A percentile compares a stretch with the other conserved stretches of the same genome.
These are phyloP conservation scores for Kodamaea kaohsiungensis DNA, from an alignment of 805 yeast species.

Conservation along the genomic window DNA sequence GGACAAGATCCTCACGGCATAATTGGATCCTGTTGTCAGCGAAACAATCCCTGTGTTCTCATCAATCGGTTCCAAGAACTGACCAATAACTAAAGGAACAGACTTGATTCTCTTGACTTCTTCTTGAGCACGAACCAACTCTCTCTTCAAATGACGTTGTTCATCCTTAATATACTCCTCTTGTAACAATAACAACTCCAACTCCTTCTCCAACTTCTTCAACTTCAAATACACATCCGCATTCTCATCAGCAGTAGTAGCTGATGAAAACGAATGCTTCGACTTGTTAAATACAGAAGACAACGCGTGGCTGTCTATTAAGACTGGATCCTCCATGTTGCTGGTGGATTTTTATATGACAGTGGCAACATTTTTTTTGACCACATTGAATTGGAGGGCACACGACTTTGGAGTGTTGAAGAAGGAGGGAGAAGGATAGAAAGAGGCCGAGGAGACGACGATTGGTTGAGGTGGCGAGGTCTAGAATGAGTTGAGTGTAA, in stretches of 20 bases:
- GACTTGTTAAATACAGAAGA: slow-evolving; percentile 7
- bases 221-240: slow-evolving; percentile 78
- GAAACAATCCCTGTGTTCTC: slow-evolving; percentile 96
- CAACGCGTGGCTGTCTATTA: slow-evolving; percentile 13
- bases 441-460: too few relatives aligned
- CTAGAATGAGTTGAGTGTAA: too few relatives aligned
- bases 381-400: background rate
- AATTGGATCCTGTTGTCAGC: slow-evolving; percentile 96
- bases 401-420: background rate
- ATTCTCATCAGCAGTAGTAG: slow-evolving; percentile 28
- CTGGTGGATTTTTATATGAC: background rate
- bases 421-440: background rate
- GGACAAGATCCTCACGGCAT: slow-evolving; percentile 91
- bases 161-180: slow-evolving; percentile 98
- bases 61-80: slow-evolving; percentile 95
- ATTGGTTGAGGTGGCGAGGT: too few relatives aligned
- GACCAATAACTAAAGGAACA: slow-evolving; percentile 97
- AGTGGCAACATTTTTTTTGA: slow-evolving; percentile 5
- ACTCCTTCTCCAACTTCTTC: slow-evolving; percentile 87
- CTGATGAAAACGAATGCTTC: slow-evolving; percentile 6
- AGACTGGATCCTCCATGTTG: slow-evolving; percentile 18
- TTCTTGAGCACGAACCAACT: slow-evolving; percentile 94
- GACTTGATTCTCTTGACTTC: slow-evolving; percentile 97
- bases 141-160: slow-evolving; percentile 93
- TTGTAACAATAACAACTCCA: slow-evolving; percentile 80